Conservation (phyloP, 108 stramenopile genomes). For the Pseudonitzschia multistriata region DNA sequence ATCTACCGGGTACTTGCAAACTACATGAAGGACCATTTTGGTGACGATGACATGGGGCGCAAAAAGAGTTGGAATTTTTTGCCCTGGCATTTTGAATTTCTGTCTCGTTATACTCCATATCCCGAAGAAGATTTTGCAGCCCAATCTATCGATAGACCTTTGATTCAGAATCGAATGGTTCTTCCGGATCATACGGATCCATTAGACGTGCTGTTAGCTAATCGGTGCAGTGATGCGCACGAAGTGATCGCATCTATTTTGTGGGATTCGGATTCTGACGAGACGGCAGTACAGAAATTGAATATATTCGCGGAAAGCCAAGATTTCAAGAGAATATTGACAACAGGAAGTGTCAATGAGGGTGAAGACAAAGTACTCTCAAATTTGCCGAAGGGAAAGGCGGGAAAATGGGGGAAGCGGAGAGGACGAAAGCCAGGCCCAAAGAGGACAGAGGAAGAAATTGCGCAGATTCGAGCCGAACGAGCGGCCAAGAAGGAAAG, state of each 20-base stretch:
- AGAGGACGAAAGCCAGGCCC: conserved; percentile 30
- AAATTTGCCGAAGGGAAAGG: conserved; percentile 37
- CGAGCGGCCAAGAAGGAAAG: conserved; percentile 37
- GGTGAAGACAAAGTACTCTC: conserved; percentile 5
- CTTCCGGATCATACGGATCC: conserved; percentile 24
- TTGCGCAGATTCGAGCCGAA: conserved; percentile 31
- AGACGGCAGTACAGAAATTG: conserved; percentile 26
- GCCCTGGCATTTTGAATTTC: conserved; percentile 56
- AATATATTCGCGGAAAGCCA: conserved; percentile 25
- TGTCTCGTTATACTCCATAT: conserved; percentile 27
- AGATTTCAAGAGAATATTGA: conserved; percentile 27
- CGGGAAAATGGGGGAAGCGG: conserved; percentile 17
- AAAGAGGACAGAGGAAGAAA: conserved; percentile 39
- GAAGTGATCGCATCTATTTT: conserved; percentile 30
- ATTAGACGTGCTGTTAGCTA: conserved; percentile 29
- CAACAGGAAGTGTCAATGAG: not conserved
- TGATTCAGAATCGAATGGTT: conserved; percentile 32
- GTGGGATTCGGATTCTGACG: conserved; percentile 30
- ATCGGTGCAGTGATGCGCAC: conserved; percentile 27
- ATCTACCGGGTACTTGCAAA: conserved; percentile 32
- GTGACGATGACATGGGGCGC: conserved; percentile 42
- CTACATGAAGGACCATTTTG: conserved; percentile 51
- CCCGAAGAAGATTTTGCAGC: conserved; percentile 23
- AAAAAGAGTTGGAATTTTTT: conserved; percentile 46
- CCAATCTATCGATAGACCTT: conserved; percentile 10